Percentiles rank a stretch among this genome's conserved stretches.
phyloP scores from a whole-genome alignment of 2,329 filamentous ascomycete species.

The Hymenoscyphus fraxineus region DNA sequence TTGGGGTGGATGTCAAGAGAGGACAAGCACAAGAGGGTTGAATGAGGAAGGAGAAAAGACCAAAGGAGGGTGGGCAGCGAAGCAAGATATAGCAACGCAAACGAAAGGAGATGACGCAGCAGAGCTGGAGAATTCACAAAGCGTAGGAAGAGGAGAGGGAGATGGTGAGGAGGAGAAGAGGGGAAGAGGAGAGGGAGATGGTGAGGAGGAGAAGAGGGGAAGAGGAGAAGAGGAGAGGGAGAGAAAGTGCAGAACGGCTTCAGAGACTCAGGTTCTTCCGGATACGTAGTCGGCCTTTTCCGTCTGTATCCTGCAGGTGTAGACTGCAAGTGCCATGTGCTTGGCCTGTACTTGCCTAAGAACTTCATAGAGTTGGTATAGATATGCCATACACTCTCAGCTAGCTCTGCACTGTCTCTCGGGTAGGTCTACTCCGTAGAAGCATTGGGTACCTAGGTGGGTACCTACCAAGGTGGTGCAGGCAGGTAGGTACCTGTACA shows the following conservation, averaged over 20 bases:
- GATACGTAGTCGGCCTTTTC: neutral
- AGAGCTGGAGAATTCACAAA: slow-evolving; percentile 10
- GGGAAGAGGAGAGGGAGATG: neutral
- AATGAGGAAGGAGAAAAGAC: slow-evolving; percentile 4
- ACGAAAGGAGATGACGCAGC: neutral
- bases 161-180: neutral
- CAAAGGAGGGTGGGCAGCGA: slow-evolving; percentile 12
- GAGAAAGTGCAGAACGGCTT: neutral
- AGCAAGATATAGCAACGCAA: slow-evolving; percentile 9
- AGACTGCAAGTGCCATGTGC: neutral
- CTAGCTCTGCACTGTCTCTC: no score
- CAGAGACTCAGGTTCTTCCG: neutral
- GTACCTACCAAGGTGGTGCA: neutral
- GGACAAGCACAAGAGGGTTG: slow-evolving; percentile 5
- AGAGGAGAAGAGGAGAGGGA: neutral
- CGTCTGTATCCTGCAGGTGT: neutral
- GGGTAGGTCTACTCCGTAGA: neutral
- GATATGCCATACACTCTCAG: no score
- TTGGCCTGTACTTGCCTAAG: neutral
- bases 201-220: neutral
- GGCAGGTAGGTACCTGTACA: neutral
- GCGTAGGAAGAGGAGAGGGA: neutral
- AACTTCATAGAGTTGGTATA: no score
- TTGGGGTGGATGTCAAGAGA: slow-evolving; percentile 12
- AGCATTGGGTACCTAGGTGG: no score